phyloP scores from a whole-genome alignment of 768 basidiomycete genomes.

The Cyclocybe cylindracea region DNA sequence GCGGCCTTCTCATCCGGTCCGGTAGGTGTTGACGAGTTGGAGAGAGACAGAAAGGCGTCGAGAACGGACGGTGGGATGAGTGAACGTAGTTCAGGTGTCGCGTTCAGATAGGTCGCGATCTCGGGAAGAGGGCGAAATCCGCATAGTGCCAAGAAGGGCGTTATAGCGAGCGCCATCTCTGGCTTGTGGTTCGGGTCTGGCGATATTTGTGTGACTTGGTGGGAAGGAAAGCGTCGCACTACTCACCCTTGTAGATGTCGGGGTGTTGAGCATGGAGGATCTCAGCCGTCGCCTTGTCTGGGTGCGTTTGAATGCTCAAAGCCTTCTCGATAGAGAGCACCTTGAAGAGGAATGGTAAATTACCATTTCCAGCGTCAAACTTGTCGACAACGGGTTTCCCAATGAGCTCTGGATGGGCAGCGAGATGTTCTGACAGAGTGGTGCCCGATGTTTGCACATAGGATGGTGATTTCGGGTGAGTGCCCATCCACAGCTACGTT shows the following conservation, averaged over 20 bases:
- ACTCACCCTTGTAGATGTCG: slow-evolving; percentile 87
- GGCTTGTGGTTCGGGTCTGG: slow-evolving; percentile 96
- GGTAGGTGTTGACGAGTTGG: slow-evolving; percentile 40
- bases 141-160: slow-evolving; percentile 87
- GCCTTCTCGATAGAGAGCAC: slow-evolving; percentile 89
- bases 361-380: slow-evolving; percentile 58
- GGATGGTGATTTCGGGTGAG: slow-evolving; percentile 73
- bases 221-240: slow-evolving; percentile 1
- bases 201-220: not conserved
- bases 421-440: slow-evolving; percentile 61
- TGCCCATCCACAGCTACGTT: slow-evolving; percentile 96
- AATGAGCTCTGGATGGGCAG: slow-evolving; percentile 69
- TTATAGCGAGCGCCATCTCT: slow-evolving; percentile 97
- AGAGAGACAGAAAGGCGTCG: slow-evolving; percentile 49
- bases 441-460: slow-evolving; percentile 34
- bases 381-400: slow-evolving; percentile 55
- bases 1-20: slow-evolving; percentile 55
- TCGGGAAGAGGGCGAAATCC: slow-evolving; percentile 84
- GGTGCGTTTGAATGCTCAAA: slow-evolving; percentile 90
- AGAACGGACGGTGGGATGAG: slow-evolving; percentile 65
- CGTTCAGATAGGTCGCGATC: slow-evolving; percentile 66
- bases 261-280: slow-evolving; percentile 66
- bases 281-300: slow-evolving; percentile 82
- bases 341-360: slow-evolving; percentile 92
- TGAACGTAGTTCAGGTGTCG: slow-evolving; percentile 74